phyloP scores from a whole-genome alignment of 441 rosid genomes.

The Melianthus villosus region DNA sequence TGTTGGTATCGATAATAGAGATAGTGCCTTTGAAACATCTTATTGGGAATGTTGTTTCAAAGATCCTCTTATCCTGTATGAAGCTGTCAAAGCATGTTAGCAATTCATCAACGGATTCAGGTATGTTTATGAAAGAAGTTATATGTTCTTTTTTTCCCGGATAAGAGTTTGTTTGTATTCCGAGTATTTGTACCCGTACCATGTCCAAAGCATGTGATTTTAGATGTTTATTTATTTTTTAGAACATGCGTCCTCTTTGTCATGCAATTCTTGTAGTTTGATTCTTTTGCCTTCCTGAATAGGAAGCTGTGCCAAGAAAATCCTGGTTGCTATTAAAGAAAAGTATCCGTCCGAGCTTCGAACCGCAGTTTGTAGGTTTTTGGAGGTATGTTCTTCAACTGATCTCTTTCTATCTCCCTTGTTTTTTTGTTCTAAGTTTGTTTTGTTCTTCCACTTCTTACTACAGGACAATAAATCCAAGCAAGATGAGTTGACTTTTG shows the following conservation, averaged over 20 bases:
- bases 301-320: slow-evolving; percentile 71
- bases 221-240: too few relatives aligned
- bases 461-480: slow-evolving; percentile 37
- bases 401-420: neutral
- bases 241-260: too few relatives aligned
- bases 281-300: slow-evolving; percentile 11
- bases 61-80: slow-evolving; percentile 45
- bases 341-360: slow-evolving; percentile 61
- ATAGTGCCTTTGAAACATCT: slow-evolving; percentile 38
- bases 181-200: too few relatives aligned
- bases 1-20: slow-evolving; percentile 50
- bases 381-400: slow-evolving; percentile 39
- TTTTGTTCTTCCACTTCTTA: slow-evolving; percentile 1
- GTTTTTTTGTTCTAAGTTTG: slow-evolving; percentile 4
- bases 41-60: slow-evolving; percentile 43
- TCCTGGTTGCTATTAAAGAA: slow-evolving; percentile 42
- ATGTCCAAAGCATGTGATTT: too few relatives aligned
- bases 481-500: slow-evolving; percentile 36
- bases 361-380: slow-evolving; percentile 36
- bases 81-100: slow-evolving; percentile 35
- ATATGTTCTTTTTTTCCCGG: neutral
- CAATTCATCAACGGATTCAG: slow-evolving; percentile 36
- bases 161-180: too few relatives aligned
- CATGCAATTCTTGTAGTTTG: too few relatives aligned
- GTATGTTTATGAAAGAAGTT: slow-evolving; percentile 17